phyloP scores from a whole-genome alignment of 345 rosid species.

The Raphanus sativus region DNA sequence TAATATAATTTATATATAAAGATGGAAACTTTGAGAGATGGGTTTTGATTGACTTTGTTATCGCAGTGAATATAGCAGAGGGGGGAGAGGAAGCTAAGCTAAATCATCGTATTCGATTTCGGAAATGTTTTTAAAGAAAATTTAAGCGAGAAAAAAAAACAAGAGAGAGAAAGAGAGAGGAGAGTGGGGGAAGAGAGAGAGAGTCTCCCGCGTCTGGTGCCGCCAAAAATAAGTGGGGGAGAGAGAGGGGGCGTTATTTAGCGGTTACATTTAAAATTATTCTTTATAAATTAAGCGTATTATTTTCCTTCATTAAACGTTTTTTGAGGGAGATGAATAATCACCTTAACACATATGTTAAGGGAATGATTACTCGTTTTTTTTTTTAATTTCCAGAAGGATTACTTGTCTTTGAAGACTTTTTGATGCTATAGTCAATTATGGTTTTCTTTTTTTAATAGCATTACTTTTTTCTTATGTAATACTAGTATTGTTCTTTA shows the following conservation, averaged over 20 bases:
- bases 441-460: conserved; percentile 6
- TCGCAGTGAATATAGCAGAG: conserved; percentile 32
- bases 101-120: conserved; percentile 30
- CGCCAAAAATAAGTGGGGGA: conserved; percentile 81
- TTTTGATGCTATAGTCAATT: conserved; percentile 32
- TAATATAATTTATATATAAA: background rate
- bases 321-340: background rate
- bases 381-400: background rate
- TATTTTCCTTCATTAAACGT: conserved; percentile 2
- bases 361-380: conserved; percentile 25
- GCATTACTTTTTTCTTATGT: background rate
- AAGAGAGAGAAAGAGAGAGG: background rate
- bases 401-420: conserved; percentile 37
- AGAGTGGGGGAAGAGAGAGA: conserved; percentile 12
- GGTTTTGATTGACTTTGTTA: background rate
- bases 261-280: conserved; percentile 47
- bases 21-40: conserved; percentile 22
- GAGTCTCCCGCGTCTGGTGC: conserved; percentile 62
- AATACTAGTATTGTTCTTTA: background rate
- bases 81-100: conserved; percentile 4
- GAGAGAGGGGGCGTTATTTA: conserved; percentile 51
- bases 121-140: conserved; percentile 27
- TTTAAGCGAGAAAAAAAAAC: conserved; percentile 24
- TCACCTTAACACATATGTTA: conserved; percentile 3
- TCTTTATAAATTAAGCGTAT: background rate